phyloP scores from a whole-genome alignment of 2,329 filamentous ascomycete genomes.

The Knoxdaviesia proteae region DNA sequence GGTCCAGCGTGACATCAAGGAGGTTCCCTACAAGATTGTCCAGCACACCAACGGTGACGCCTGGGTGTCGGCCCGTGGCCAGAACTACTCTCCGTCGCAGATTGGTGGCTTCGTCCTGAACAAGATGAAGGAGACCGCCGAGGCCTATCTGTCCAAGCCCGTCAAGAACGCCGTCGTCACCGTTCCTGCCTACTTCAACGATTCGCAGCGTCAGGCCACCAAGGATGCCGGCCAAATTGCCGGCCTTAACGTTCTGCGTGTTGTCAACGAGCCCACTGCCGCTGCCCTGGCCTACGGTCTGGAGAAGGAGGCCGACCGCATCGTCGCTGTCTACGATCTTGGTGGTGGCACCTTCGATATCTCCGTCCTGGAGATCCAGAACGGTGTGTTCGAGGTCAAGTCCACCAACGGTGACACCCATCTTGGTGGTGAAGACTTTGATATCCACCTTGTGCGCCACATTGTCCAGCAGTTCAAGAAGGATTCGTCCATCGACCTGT shows the following conservation, averaged over 20 bases:
- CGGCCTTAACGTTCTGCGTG: conserved; percentile 88
- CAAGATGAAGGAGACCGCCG: conserved; percentile 99
- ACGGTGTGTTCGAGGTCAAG: conserved; percentile 97
- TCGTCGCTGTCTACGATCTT: conserved; percentile 92
- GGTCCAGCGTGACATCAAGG: conserved; percentile 91
- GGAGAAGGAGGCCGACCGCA: conserved; percentile 76
- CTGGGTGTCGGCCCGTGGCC: conserved; percentile 79
- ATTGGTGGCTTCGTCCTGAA: conserved; percentile 89
- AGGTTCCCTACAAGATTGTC: conserved; percentile 96
- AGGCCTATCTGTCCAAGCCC: conserved; percentile 74
- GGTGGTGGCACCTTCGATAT: conserved; percentile 99
- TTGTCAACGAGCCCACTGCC: conserved; percentile 94
- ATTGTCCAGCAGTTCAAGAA: conserved; percentile 93
- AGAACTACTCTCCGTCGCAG: conserved; percentile 97
- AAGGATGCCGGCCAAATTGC: conserved; percentile 96
- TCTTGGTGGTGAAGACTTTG: conserved; percentile 94
- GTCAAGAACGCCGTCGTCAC: conserved; percentile 95
- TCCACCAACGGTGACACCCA: conserved; percentile 98
- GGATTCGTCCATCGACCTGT: conserved; percentile 77
- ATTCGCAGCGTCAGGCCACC: conserved; percentile 91
- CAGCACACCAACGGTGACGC: conserved; percentile 94
- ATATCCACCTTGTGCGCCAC: conserved; percentile 84
- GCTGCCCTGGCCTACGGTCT: conserved; percentile 90
- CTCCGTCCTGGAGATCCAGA: conserved; percentile 90
- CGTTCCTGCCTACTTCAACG: conserved; percentile 96